Conservation (phyloP, 73 alveolate genomes). For the Uronychia binucleata region DNA sequence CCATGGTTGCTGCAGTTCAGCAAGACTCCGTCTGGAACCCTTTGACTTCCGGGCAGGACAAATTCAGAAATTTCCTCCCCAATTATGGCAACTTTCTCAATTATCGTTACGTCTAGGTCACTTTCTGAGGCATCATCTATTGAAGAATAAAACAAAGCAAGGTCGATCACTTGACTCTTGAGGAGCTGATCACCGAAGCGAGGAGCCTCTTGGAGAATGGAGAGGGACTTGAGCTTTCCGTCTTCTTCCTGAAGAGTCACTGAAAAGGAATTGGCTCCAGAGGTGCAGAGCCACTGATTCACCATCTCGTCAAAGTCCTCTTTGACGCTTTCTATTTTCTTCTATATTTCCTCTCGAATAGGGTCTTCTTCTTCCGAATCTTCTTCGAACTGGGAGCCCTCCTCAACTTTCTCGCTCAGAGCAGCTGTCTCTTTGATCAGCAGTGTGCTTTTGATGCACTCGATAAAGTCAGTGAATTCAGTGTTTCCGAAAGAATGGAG, state of each 20-base stretch:
- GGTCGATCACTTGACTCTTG: conserved; percentile 67
- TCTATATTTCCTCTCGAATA: too few species aligned
- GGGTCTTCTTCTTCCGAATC: too few species aligned
- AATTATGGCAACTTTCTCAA: conserved; percentile 45
- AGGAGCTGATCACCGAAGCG: conserved; percentile 51
- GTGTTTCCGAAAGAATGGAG: conserved; percentile 86
- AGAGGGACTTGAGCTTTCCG: too few species aligned
- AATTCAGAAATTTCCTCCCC: too few species aligned
- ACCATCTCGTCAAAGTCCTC: conserved; percentile 68
- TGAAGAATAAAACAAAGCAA: conserved; percentile 68
- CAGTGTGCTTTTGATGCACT: conserved; percentile 75
- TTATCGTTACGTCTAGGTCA: conserved; percentile 55
- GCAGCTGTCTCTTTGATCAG: too few species aligned
- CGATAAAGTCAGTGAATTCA: conserved; percentile 87
- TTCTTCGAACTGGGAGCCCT: conserved; percentile 64
- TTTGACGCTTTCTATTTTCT: conserved; percentile 34
- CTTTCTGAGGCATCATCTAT: conserved; percentile 57
- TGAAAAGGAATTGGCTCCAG: conserved; percentile 90
- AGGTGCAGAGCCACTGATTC: conserved; percentile 75
- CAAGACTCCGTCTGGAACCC: conserved; percentile 75
- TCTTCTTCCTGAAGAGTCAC: conserved; percentile 55
- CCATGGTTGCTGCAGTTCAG: conserved; percentile 81
- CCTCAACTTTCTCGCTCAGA: conserved; percentile 48
- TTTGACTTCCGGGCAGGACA: neutral
- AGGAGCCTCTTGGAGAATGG: too few species aligned